phyloP scores from a whole-genome alignment of 371 early-diverging fungal genomes.

The Lichtheimia ornata region DNA sequence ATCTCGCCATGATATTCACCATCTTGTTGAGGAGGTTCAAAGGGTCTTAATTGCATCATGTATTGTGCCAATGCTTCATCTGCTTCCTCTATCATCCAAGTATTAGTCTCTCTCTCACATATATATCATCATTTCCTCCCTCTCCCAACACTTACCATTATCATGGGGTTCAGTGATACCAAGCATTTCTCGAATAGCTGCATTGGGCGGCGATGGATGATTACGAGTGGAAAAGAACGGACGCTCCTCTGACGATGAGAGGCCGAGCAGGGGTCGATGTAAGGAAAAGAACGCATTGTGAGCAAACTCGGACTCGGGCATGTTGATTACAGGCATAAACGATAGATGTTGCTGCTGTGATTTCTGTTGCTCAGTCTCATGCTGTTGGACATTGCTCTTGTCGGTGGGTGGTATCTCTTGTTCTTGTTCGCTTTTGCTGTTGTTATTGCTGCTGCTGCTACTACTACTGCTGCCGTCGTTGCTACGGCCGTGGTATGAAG shows the following conservation, averaged over 20 bases:
- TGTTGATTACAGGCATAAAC: conserved; percentile 54
- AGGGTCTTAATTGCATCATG: conserved; percentile 32
- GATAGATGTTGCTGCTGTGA: conserved; percentile 7
- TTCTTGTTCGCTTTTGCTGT: conserved; percentile 1
- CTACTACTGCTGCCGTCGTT: neutral
- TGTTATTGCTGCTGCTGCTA: neutral
- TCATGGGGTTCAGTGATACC: conserved; percentile 12
- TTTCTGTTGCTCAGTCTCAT: neutral
- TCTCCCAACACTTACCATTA: conserved; percentile 9
- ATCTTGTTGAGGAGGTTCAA: conserved; percentile 28
- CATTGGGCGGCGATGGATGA: conserved; percentile 4
- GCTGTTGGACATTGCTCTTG: neutral
- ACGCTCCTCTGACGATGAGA: conserved; percentile 35
- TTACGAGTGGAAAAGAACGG: conserved; percentile 33
- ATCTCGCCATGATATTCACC: neutral
- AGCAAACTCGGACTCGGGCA: conserved; percentile 51
- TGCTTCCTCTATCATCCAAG: conserved; percentile 9
- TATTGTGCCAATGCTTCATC: conserved; percentile 36
- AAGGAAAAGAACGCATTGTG: conserved; percentile 53
- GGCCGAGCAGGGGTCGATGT: conserved; percentile 48
- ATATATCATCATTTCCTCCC: conserved; percentile 10
- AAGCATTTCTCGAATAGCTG: conserved; percentile 14
- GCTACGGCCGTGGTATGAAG: conserved; percentile 7
- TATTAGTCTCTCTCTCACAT: neutral
- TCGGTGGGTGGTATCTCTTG: neutral